Conservation (phyloP, 768 basidiomycete species). For the Pleurotus sapidus region DNA sequence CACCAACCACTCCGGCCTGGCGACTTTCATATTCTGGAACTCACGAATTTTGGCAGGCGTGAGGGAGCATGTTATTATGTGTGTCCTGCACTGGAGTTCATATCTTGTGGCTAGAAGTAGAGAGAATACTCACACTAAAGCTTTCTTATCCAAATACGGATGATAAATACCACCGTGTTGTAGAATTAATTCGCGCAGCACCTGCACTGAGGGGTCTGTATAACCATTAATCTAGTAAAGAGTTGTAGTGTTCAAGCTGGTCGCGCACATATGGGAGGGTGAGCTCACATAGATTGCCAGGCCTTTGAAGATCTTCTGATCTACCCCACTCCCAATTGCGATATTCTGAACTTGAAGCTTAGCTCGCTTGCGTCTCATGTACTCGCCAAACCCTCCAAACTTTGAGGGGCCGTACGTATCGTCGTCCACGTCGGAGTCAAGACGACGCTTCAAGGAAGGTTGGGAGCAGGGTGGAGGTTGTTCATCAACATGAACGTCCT, state of each 20-base stretch:
- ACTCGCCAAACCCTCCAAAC: constrained; percentile 85
- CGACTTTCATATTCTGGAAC: constrained; percentile 89
- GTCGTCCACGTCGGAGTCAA: constrained; percentile 29
- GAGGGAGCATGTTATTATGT: constrained; percentile 88
- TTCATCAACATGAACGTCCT: constrained; percentile 23
- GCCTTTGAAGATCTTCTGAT: constrained; percentile 57
- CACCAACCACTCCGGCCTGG: constrained; percentile 83
- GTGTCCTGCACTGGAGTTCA: constrained; percentile 52
- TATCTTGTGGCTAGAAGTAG: neutral
- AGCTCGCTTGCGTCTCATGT: constrained; percentile 87
- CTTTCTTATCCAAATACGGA: constrained; percentile 80
- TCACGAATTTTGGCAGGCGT: constrained; percentile 89
- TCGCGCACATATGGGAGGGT: neutral
- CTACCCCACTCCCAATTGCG: constrained; percentile 27
- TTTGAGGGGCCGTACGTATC: constrained; percentile 71
- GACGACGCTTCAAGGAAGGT: constrained; percentile 37
- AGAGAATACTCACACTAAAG: constrained; percentile 53
- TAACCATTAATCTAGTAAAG: constrained; percentile 78
- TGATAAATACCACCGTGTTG: constrained; percentile 82
- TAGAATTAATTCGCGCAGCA: constrained; percentile 75
- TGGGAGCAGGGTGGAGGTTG: constrained; percentile 37
- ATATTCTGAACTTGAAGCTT: constrained; percentile 85
- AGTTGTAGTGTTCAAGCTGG: constrained; percentile 3
- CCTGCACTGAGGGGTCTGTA: constrained; percentile 85
- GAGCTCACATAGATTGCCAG: constrained; percentile 77